Evolutionary conservation across 352 stramenopile genomes (phyloP), one percentile per base, ranked within the genome.

Genomic region (Pythium sukuiense): DNA sequence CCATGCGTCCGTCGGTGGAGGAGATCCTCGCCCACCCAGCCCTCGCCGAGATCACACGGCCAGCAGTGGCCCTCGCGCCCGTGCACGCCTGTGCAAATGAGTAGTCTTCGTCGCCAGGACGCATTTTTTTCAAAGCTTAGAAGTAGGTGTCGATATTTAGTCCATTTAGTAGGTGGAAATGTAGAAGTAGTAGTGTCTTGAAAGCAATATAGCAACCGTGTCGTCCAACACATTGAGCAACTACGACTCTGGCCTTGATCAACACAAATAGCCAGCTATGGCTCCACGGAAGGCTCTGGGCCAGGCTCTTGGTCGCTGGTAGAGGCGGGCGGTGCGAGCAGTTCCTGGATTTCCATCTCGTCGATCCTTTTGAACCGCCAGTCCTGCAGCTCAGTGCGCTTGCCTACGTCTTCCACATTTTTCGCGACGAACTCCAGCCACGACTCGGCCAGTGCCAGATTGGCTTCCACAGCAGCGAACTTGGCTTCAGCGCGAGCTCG

Each of bases 321-420:
- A 1, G 52, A 7, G 16, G 7, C 11, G 11, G 16, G 41, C 9
- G 53, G 39, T 20, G 53, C 59, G 2, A 73, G 37, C 41, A 69
- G 26, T 20, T 73, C 67, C 12, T 65, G 24, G 4, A 74, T 3
- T 11, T 61, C 45, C 24, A 62, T 56, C 37, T 78, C 73, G 30
- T 65, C 72, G 12, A 84, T 77, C 61, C 85, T 86, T 59, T 89
- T 81, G 29, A 89, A 88, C 59, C 88, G 86, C 85, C 85, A 93
- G 57, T 93, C 85, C 50, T 91, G 84, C 9, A 85, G 61, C 53
- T 93, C 84, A 18, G 90, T 93, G 61, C 85, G 80, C 46, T 84
- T 81, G 30, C 85, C 85, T 18, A 92, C 85, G 59, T 91, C 83
- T 37, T 87, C 81, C 26, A 92, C 70, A 39, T 79, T 86, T 58